Evolutionary conservation across 345 rosid species (phyloP).

Genomic region (Dipteronia sinensis): DNA sequence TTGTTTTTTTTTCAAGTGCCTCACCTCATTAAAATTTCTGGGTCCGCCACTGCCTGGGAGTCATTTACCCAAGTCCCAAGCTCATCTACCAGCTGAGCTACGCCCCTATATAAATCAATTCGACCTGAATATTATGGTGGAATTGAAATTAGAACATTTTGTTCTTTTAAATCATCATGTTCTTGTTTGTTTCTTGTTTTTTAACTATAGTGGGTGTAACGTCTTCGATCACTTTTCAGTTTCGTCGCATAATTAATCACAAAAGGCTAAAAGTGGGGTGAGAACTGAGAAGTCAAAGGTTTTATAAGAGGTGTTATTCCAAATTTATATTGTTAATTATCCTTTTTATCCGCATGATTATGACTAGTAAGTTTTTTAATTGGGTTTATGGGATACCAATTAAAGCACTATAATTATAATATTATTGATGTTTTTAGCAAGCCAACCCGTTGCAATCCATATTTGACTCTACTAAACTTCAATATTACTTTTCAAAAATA

Average conservation of each 20-base stretch:
- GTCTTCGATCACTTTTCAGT: neutral
- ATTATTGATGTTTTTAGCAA: neutral
- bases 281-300: slow-evolving; percentile 1
- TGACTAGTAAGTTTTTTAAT: neutral
- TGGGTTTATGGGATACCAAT: neutral
- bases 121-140: no score
- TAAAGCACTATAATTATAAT: neutral
- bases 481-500: no score
- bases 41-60: no score
- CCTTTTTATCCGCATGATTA: neutral
- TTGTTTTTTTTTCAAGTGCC: no score
- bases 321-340: neutral
- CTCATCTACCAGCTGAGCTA: no score
- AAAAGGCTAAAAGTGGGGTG: neutral
- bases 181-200: neutral
- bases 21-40: no score
- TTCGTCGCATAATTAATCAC: neutral
- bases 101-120: no score
- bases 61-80: no score
- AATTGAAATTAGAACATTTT: no score
- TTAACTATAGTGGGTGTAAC: neutral
- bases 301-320: neutral
- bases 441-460: neutral
- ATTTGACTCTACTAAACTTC: no score
- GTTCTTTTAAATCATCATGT: neutral